Conservation (phyloP, 257 asterid genomes). For the Salvia rosmarinus region DNA sequence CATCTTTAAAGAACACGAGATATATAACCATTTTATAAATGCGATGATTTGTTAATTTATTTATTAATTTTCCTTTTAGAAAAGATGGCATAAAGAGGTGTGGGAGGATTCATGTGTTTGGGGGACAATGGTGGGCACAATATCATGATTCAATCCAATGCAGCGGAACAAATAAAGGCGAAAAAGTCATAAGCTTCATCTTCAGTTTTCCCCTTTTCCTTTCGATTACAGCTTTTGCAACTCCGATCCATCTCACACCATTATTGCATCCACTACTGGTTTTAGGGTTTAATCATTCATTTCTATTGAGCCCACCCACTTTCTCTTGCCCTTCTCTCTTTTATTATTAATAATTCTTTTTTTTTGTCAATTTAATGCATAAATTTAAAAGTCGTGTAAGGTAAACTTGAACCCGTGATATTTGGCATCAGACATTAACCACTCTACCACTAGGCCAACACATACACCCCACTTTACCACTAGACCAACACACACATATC, state of each 20-base stretch:
- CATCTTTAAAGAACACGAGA: too few relatives aligned
- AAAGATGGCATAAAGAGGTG: conserved; percentile 7
- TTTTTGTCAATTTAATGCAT: too few relatives aligned
- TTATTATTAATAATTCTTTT: not conserved
- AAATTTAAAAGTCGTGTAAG: too few relatives aligned
- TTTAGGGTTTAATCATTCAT: conserved; percentile 18
- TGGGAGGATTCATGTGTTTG: conserved; percentile 35
- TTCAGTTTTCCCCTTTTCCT: conserved; percentile 22
- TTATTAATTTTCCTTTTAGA: not conserved
- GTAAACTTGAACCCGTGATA: too few relatives aligned
- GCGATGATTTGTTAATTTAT: not conserved
- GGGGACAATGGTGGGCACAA: conserved; percentile 40
- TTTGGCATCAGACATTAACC: too few relatives aligned
- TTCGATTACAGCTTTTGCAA: conserved; percentile 13
- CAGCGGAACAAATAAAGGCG: conserved; percentile 17
- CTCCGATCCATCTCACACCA: conserved; percentile 14
- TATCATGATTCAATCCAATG: conserved; percentile 37
- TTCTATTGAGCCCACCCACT: conserved; percentile 23
- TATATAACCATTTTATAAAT: not conserved
- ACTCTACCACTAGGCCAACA: too few relatives aligned
- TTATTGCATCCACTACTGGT: conserved; percentile 35
- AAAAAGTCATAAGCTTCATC: conserved; percentile 27
- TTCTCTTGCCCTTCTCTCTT: too few relatives aligned
- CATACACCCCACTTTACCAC: too few relatives aligned
- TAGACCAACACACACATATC: too few relatives aligned